Base-by-base conservation (phyloP, 192 early-diverging fungal species). In the Dissophora globulifera region DNA sequence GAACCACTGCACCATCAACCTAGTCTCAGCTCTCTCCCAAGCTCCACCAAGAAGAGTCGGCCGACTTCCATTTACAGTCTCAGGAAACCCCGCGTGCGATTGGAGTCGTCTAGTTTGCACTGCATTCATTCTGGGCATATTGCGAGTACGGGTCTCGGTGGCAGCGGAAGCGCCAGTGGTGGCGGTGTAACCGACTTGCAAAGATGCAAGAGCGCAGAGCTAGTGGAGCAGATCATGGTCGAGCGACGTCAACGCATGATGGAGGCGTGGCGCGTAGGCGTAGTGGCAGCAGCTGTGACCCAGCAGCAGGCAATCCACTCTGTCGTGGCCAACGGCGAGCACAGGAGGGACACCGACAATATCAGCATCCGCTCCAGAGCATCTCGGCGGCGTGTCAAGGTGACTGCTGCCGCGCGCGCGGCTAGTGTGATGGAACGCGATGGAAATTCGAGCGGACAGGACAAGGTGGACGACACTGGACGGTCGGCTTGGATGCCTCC, bases 191-290 rank as follows among this genome's bases (percentile, higher is more conserved):
- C 70, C 2, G 72, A 76, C 16, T n/a, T 67, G 17, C 72, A 67
- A 20, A 33, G 64, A 33, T 76, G 53, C 63, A 66, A 67, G 58
- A 76, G 64, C 30, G 51, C 64, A n/a, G 72, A 76, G 40, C 7
- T 62, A 26, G 58, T 67, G 26, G 72, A 76, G 42, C 72, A 67
- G 26, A 61, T 62, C 32, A 57, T 76, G 27, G 38, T 57, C 0
- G 78, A 76, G 25, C 55, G 70, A 42, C 69, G 81, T 23, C 66
- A 82, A 17, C 65, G 49, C 4, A 75, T 69, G 57, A 70, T 82
- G 81, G 81, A 82, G 42, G 67, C 67, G 0, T 82, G 81, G 81
- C 53, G 81, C 26, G 67, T 63, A 13, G 76, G 67, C 25, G 81
- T 82, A 20, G 78, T 78, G 6, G 72, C 63, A 2, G 72, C 72